Base-by-base conservation (phyloP, 371 early-diverging fungal species). In the Lichtheimia ornata region DNA sequence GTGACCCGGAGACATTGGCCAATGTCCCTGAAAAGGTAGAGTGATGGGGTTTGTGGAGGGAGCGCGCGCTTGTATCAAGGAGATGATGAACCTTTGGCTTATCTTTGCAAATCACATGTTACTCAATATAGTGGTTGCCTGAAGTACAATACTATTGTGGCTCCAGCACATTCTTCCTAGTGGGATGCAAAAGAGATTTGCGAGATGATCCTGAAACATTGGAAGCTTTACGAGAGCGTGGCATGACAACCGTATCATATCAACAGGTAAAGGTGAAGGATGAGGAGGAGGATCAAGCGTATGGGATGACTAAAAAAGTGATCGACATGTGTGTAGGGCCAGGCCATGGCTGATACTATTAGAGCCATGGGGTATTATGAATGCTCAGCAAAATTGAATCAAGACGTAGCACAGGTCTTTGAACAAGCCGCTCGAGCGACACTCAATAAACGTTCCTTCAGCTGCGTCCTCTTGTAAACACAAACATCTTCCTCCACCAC, bases 371-470 rank as follows among this genome's bases (percentile, higher is more conserved):
- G 86, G 66, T 94, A 93, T 81, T 69, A 94, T 55, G 97, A 96
- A 76, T 96, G 97, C 81, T 89, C 90, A 53, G 95, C 97, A 61
- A 89, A 87, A 77, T 77, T 75, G 27, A 87, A 89, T 58, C 90
- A 91, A 49, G 91, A 91, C 59, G 92, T 96, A 45, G 72, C 80
- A 50, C 92, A 94, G 62, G 96, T 95, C 43, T 93, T 94, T 82
- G 90, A 88, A 71, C 77, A 82, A 53, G 94, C 94, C 7, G 88
- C 92, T 30, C 83, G 93, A 30, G 91, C 91, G 9, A 88, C 91
- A 9, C 69, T 91, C 59, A 51, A 24, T 18, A 52, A 42, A 30
- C 56, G 0, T 17, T 1, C 13, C 42, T 18, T 24, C n/a, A 27
- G 17, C 43, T 56, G 57, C 52, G 27, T 55, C 18, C 28, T 51